Base-by-base conservation (phyloP, 805 yeast genomes). In the Phaffomyces thermotolerans region DNA sequence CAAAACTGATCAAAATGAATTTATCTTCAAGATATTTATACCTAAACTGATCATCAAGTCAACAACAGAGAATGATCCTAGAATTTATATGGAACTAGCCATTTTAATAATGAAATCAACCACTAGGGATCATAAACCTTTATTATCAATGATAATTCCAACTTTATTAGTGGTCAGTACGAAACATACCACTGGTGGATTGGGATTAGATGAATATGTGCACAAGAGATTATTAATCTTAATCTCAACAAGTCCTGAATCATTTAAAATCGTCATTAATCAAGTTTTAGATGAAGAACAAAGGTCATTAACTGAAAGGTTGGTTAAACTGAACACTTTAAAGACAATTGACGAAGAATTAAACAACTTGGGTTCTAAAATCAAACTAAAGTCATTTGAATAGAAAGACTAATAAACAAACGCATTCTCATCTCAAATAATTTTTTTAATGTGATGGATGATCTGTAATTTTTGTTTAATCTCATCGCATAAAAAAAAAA, bases 311-410 rank as follows among this genome's bases (percentile, higher is more conserved):
- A 57, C 79, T 36, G 72, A 77, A 57, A 56, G 53, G 30, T 51
- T 78, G 59, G 72, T 74, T 41, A 66, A 73, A 49, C 41, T 56
- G 22, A 56, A 66, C 46, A 45, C 50, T 42, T 25, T 22, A 10
- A 40, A 42, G 34, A 9, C 29, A 12, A 37, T 34, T 36, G 33
- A 40, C 33, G 48, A 52, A 34, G 50, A 41, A 20, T 43, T 42
- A 42, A 43, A 45, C 14, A 50, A 53, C 4, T 22, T 40, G 14
- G 43, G 48, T n/a, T 50, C 58, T 1, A 78, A 72, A 42, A 79
- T 79, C 45, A 67, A 75, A 51, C 59, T 79, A 41, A 78, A 76
- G 53, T 65, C 72, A 1, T 79, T 79, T 56, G 73, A 46, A 31
- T 54, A 36, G 43, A 38, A 10, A 4, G 5, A 36, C 27, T 2